phyloP scores from a whole-genome alignment of 2,329 filamentous ascomycete species.

The Pezicula rhizophila region DNA sequence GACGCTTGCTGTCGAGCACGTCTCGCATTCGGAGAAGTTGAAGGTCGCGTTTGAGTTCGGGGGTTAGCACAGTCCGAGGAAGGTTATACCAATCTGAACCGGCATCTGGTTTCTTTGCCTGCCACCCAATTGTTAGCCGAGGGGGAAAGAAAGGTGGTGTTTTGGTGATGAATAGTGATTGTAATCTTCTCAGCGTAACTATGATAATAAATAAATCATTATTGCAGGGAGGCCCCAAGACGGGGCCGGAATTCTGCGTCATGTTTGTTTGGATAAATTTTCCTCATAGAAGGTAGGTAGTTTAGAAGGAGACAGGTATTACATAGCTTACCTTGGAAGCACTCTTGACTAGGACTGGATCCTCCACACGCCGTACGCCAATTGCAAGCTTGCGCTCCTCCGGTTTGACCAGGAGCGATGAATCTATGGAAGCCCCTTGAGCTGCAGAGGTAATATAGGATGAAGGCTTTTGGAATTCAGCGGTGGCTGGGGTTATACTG shows the following conservation, averaged over 20 bases:
- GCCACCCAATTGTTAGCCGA: constrained; percentile 14
- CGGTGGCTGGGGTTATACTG: no score
- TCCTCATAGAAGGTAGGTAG: constrained; percentile 56
- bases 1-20: constrained; percentile 77
- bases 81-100: constrained; percentile 84
- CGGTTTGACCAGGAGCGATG: constrained; percentile 41
- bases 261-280: constrained; percentile 63
- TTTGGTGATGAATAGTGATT: not conserved
- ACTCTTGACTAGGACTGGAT: constrained; percentile 41
- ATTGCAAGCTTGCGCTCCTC: constrained; percentile 40
- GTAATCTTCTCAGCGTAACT: constrained; percentile 60
- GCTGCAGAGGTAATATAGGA: constrained; percentile 47
- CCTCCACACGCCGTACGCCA: constrained; percentile 46
- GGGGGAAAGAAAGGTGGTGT: constrained; percentile 6
- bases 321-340: constrained; percentile 42
- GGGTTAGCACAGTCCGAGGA: constrained; percentile 75
- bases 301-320: not conserved
- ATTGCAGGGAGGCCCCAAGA: constrained; percentile 72
- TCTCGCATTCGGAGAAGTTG: constrained; percentile 86
- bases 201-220: constrained; percentile 59
- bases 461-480: constrained; percentile 13
- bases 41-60: constrained; percentile 81
- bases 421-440: constrained; percentile 46
- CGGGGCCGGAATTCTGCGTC: constrained; percentile 69
- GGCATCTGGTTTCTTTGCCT: constrained; percentile 53